phyloP scores from a whole-genome alignment of 805 yeast genomes.

The Nakazawaea ambrosiae region DNA sequence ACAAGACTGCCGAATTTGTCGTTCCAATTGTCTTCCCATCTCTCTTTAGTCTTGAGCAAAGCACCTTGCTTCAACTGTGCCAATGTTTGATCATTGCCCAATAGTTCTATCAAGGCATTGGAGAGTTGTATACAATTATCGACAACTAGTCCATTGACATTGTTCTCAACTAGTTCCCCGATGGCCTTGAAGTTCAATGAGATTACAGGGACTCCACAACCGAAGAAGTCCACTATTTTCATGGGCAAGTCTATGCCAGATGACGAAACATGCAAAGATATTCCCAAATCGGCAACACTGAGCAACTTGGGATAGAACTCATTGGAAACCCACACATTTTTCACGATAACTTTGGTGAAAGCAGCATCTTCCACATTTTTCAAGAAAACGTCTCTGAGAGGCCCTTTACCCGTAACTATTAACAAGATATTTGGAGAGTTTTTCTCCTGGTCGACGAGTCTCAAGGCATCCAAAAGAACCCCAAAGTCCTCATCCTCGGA shows the following conservation, averaged over 20 bases:
- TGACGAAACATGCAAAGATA: conserved; percentile 85
- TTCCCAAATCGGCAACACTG: conserved; percentile 76
- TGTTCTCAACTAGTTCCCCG: conserved; percentile 64
- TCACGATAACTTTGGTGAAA: conserved; percentile 44
- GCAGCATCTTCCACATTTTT: conserved; percentile 34
- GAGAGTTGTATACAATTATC: conserved; percentile 36
- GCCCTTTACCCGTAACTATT: conserved; percentile 97
- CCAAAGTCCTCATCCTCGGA: conserved; percentile 92
- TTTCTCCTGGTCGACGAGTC: conserved; percentile 40
- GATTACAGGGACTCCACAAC: conserved; percentile 89
- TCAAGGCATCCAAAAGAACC: conserved; percentile 62
- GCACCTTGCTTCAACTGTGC: conserved; percentile 55
- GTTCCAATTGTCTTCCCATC: conserved; percentile 81
- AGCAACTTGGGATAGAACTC: conserved; percentile 76
- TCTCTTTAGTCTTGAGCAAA: conserved; percentile 49
- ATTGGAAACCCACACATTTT: conserved; percentile 67
- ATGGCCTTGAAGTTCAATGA: conserved; percentile 73
- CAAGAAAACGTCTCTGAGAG: conserved; percentile 52
- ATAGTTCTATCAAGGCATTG: conserved; percentile 28
- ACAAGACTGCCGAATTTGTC: conserved; percentile 28
- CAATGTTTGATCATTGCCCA: conserved; percentile 21
- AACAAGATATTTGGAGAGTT: conserved; percentile 46
- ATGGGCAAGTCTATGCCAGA: conserved; percentile 94
- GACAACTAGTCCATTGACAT: conserved; percentile 63
- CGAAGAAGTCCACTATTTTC: conserved; percentile 95